Evolutionary conservation across 768 basidiomycete genomes (phyloP).

Genomic region (Phlebiopsis gigantea): DNA sequence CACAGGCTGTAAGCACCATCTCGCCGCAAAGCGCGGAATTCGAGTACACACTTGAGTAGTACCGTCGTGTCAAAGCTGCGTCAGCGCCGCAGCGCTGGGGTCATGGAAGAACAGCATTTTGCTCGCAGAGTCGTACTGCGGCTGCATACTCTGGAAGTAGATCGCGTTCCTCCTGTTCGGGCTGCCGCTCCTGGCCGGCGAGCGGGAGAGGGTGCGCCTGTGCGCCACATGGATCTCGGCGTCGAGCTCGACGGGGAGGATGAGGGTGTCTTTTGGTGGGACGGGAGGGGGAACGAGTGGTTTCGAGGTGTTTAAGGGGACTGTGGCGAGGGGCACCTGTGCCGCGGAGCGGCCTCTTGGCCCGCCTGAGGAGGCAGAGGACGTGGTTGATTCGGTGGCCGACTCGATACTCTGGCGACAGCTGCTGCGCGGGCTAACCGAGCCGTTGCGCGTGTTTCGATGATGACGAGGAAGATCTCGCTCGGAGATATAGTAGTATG

Average conservation of each 20-base stretch:
- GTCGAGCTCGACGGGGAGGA: neutral
- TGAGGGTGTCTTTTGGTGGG: neutral
- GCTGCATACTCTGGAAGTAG: neutral
- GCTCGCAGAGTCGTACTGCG: neutral
- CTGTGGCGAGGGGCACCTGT: neutral
- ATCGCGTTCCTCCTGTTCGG: neutral
- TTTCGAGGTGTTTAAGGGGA: neutral
- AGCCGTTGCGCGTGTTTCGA: neutral
- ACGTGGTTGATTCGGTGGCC: neutral
- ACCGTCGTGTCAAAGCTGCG: neutral
- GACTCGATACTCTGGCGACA: neutral
- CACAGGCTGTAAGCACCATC: neutral
- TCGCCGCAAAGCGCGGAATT: neutral
- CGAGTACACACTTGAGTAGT: neutral
- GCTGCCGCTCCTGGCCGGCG: neutral
- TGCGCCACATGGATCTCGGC: neutral
- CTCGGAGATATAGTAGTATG: neutral
- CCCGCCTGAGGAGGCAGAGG: neutral
- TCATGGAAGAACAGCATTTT: neutral
- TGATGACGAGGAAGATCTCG: neutral
- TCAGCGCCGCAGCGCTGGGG: neutral
- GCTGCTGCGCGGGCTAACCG: neutral
- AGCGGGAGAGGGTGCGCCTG: neutral
- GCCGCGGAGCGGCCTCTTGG: neutral
- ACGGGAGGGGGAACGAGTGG: neutral